A percentile compares a stretch with the other conserved stretches of the same genome.
Evolutionary conservation across 2,329 filamentous ascomycete genomes (phyloP).

Genomic region (Cordyceps pruinosa): DNA sequence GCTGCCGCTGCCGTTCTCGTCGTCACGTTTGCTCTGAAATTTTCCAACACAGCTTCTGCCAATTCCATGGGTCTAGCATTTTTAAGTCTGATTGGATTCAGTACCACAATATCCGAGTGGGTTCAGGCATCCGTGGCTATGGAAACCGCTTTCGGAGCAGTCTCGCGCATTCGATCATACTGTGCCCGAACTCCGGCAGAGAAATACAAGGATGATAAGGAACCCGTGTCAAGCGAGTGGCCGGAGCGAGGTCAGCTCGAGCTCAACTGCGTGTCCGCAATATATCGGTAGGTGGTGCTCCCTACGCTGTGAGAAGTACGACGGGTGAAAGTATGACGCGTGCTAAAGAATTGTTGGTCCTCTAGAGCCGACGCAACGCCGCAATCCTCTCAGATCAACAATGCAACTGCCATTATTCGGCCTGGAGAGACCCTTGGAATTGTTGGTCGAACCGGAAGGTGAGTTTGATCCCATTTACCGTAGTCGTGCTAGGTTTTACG

Average conservation of each 20-base stretch:
- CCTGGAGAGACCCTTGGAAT: constrained; percentile 4
- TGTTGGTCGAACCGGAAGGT: constrained; percentile 3
- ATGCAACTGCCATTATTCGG: background rate
- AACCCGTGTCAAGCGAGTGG: background rate
- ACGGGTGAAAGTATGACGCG: background rate
- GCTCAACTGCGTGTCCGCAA: background rate
- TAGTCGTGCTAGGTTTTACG: background rate
- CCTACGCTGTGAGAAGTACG: background rate
- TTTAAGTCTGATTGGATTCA: background rate
- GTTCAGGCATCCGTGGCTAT: background rate
- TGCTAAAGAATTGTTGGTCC: background rate
- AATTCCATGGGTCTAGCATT: background rate
- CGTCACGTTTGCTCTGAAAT: background rate
- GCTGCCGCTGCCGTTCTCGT: background rate
- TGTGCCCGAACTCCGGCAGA: background rate
- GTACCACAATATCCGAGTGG: background rate
- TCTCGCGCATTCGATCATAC: background rate
- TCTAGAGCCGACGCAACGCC: background rate
- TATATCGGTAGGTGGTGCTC: background rate
- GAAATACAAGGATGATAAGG: background rate
- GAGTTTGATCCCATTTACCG: background rate
- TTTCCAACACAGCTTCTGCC: background rate
- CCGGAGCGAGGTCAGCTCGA: background rate
- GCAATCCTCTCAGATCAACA: background rate
- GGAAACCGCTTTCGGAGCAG: background rate